Evolutionary conservation across 1,284 basidiomycete species (phyloP), one percentile per base, ranked within the genome.

Genomic region (Ceratobasidium sp.): DNA sequence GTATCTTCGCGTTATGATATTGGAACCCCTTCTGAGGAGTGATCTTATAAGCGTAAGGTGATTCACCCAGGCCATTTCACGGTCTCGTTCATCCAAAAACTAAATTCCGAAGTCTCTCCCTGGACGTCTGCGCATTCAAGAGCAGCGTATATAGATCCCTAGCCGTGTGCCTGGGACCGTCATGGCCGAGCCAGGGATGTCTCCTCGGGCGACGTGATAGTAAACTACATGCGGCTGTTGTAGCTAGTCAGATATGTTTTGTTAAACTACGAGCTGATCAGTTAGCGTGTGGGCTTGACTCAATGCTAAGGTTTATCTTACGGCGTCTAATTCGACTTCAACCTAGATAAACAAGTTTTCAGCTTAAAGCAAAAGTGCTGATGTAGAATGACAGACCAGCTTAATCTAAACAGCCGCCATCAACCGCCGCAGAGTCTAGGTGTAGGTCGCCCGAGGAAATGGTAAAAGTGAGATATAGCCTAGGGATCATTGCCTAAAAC

Each of bases 231-330:
- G 78, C 87, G 88, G 81, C 94, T 89, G 79, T 69, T 73, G 73
- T 88, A 91, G 51, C 91, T 91, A 22, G 91, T 91, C 89, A 92
- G 88, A 79, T 93, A 93, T 31, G 91, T 89, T 44, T 93, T 88
- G 44, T 92, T 92, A 79, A 93, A 93, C 4, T 72, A 59, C 4
- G 14, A 14, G 22, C 14, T 44, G 11, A 17, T 27, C n/a, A 33
- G 44, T 51, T 22, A 24, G 22, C 33, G 33, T 11, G 4, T 11
- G 11, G 11, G 6, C 31, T n/a, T 27, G 36, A 11, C 14, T 29
- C 15, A 31, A 50, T 22, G 5, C 29, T 31, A 9, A 9, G 27
- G 24, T n/a, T 15, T 50, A 36, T 50, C 67, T 29, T 72, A 72
- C 67, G 24, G 93, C 93, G 77, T 93, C 88, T 1, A 90, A 89